Evolutionary conservation across 176 grass and related monocot species (phyloP), one percentile per base, ranked within the genome.

Genomic region (Thinopyrum elongatum): DNA sequence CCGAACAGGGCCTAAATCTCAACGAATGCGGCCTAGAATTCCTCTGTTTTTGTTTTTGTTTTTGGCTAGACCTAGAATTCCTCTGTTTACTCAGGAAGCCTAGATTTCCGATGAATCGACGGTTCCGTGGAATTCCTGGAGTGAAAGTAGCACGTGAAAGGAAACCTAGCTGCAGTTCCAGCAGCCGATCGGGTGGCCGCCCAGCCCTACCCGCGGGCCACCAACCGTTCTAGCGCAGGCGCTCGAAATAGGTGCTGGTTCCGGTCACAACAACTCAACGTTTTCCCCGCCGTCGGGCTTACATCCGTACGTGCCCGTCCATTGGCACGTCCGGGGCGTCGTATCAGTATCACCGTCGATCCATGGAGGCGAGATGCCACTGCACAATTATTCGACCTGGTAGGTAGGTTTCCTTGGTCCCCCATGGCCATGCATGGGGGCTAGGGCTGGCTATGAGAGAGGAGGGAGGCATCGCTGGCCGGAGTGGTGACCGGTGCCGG

Each of bases 401-500:
- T 21, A 74, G 76, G 26, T 25, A 70, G 5, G 67, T 11, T 64
- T 10, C 34, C 58, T 9, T 3, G 72, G 80, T 90, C 80, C 89
- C 44, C 84, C 77, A 21, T 53, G 14, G 14, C 14, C 46, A 16
- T 12, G 12, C 59, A 10, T 4, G 23, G 10, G 1, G 3, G 60
- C 23, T 14, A 61, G 15, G 46, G 61, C 61, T 64, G 25, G 23
- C 17, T 70, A 8, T 5, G 25, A 28, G 44, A 47, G 12, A 53
- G 14, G 26, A 28, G 15, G 6, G 10, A 23, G 68, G 10, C 68
- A 13, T 60, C 84, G 85, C 81, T 87, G 89, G 76, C 67, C 10
- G 34, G 89, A 87, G 21, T 82, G 89, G 61, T 29, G 76, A 8
- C 51, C 51, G 51, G 51, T 77, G 80, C 89, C 85, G 44, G 59